Evolutionary conservation across 805 yeast genomes (phyloP).

Genomic region (Phaffomyces opuntiae): DNA sequence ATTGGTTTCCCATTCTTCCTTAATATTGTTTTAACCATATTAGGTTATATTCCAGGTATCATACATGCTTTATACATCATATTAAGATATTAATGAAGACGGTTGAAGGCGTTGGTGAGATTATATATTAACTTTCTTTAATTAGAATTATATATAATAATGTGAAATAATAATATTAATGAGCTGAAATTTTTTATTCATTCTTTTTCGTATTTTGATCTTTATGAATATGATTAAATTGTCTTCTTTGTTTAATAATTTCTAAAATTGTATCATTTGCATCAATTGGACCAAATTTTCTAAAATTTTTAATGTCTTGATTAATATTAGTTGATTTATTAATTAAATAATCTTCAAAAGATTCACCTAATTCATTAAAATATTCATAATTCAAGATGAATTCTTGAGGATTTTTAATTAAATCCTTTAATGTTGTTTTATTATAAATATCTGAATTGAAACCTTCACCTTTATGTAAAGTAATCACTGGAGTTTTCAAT

Average conservation of each 20-base stretch:
- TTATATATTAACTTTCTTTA: too few relatives aligned
- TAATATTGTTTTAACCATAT: conserved; percentile 53
- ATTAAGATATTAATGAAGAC: background rate
- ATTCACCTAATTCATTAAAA: conserved; percentile 42
- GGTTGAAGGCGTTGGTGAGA: too few relatives aligned
- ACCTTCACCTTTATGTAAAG: conserved; percentile 77
- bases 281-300: conserved; percentile 58
- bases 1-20: conserved; percentile 27
- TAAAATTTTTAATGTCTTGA: conserved; percentile 51
- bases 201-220: conserved; percentile 8
- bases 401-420: conserved; percentile 34
- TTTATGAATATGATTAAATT: conserved; percentile 2
- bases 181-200: conserved; percentile 1
- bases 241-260: conserved; percentile 22
- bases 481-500: conserved; percentile 52
- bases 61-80: conserved; percentile 54
- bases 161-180: background rate
- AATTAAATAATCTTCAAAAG: conserved; percentile 34
- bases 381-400: conserved; percentile 52
- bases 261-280: conserved; percentile 34
- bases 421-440: conserved; percentile 30
- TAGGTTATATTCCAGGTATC: conserved; percentile 71
- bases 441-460: conserved; percentile 46
- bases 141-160: too few relatives aligned
- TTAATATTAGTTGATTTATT: conserved; percentile 28